These are phyloP conservation scores for Aspergillus fischeri DNA, from an alignment of 2,329 filamentous ascomycete genomes.

Conservation along the genomic window DNA sequence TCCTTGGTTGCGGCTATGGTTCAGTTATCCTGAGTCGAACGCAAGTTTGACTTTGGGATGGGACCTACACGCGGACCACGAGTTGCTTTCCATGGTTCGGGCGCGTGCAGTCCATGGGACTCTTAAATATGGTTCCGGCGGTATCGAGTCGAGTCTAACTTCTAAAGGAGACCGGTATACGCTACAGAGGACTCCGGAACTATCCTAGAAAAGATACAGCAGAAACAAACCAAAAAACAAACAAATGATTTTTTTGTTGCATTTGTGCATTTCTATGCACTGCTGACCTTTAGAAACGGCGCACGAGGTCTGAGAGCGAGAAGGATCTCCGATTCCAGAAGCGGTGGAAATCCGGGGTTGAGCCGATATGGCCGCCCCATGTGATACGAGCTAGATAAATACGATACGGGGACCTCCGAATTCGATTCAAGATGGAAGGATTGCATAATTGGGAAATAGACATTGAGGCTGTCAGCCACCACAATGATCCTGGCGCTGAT, in stretches of 20 bases:
- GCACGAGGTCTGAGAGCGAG: too few species aligned
- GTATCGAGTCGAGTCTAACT: background rate
- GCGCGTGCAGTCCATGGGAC: background rate
- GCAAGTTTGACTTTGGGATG: background rate
- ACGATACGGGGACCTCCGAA: background rate
- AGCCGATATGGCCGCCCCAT: too few species aligned
- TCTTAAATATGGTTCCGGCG: background rate
- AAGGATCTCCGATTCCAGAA: too few species aligned
- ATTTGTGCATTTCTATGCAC: too few species aligned
- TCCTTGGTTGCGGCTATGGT: background rate
- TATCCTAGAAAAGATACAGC: too few species aligned
- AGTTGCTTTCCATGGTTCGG: background rate
- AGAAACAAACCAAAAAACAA: too few species aligned
- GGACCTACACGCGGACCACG: background rate
- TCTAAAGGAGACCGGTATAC: background rate
- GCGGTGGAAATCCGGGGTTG: too few species aligned
- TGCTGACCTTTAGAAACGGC: too few species aligned
- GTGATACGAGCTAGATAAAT: background rate
- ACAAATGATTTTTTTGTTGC: too few species aligned
- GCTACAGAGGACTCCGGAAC: too few species aligned
- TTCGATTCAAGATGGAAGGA: too few species aligned
- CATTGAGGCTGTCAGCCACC: background rate
- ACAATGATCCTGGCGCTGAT: background rate
- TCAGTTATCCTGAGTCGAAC: too few species aligned
- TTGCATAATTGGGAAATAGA: background rate